phyloP scores from a whole-genome alignment of 352 stramenopile genomes.

The Pythium folliculosum region DNA sequence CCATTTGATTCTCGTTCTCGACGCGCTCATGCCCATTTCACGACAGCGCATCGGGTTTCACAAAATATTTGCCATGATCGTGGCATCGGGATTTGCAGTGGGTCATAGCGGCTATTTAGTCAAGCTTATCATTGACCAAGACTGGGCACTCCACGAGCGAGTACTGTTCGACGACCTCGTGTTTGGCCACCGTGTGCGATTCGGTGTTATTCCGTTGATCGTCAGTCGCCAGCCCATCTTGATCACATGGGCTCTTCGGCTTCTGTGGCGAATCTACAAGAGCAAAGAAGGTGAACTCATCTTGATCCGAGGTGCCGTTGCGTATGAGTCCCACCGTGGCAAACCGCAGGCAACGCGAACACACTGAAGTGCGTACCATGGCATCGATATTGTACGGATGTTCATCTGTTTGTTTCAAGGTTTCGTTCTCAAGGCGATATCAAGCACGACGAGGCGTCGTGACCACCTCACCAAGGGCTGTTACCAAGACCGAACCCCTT shows the following conservation, averaged over 20 bases:
- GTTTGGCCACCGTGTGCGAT: slow-evolving; percentile 1
- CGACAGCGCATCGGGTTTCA: slow-evolving; percentile 16
- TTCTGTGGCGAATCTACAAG: slow-evolving; percentile 24
- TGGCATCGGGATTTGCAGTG: slow-evolving; percentile 1
- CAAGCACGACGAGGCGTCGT: too few species aligned
- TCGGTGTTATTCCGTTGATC: slow-evolving; percentile 23
- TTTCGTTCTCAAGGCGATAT: too few species aligned
- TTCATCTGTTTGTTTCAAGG: too few species aligned
- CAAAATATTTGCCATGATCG: slow-evolving; percentile 11
- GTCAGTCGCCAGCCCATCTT: slow-evolving; percentile 20
- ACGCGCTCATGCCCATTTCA: slow-evolving; percentile 21
- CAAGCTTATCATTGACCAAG: slow-evolving; percentile 17
- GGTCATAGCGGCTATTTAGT: neutral
- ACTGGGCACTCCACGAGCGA: slow-evolving; percentile 14
- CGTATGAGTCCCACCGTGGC: slow-evolving; percentile 8
- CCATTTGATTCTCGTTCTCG: slow-evolving; percentile 30
- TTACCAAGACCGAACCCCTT: too few species aligned
- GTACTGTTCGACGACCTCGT: slow-evolving; percentile 3
- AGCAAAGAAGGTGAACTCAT: slow-evolving; percentile 17
- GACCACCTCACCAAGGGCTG: too few species aligned
- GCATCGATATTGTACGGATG: too few species aligned
- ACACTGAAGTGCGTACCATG: neutral
- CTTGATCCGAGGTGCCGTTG: slow-evolving; percentile 24
- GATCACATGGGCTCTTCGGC: slow-evolving; percentile 23
- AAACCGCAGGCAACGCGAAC: neutral